These are phyloP conservation scores for Colletotrichum paranaense DNA, from an alignment of 2,329 filamentous ascomycete species.

Conservation along the genomic window DNA sequence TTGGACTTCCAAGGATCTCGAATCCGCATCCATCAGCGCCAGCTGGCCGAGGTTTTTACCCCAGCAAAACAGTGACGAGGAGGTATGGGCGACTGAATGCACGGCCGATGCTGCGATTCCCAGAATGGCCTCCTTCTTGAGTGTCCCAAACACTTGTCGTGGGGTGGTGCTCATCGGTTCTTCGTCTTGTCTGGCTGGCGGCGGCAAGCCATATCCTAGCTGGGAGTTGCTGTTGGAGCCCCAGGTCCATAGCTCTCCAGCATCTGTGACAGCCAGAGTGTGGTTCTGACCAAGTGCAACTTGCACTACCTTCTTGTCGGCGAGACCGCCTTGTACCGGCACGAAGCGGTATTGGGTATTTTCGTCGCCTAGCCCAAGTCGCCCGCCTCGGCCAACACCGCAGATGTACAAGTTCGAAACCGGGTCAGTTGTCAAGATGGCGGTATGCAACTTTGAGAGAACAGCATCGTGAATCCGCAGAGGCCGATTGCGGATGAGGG, in stretches of 20 bases:
- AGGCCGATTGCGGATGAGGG: constrained; percentile 76
- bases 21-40: constrained; percentile 94
- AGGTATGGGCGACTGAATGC: constrained; percentile 91
- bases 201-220: constrained; percentile 83
- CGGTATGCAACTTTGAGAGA: constrained; percentile 92
- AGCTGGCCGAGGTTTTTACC: constrained; percentile 96
- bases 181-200: constrained; percentile 76
- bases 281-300: constrained; percentile 93
- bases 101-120: constrained; percentile 90
- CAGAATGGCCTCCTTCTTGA: constrained; percentile 86
- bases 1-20: constrained; percentile 89
- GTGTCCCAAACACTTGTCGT: constrained; percentile 88
- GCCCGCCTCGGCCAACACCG: constrained; percentile 89
- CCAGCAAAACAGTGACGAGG: constrained; percentile 87
- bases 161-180: constrained; percentile 85
- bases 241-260: constrained; percentile 95
- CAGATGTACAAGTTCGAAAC: constrained; percentile 93
- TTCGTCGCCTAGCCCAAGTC: constrained; percentile 90
- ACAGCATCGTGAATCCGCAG: constrained; percentile 83
- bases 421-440: constrained; percentile 86
- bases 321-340: constrained; percentile 81
- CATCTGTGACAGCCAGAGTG: constrained; percentile 83
- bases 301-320: constrained; percentile 78
- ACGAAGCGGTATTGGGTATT: constrained; percentile 88
- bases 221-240: constrained; percentile 88